Base-by-base conservation (phyloP, 1,139 yeast species). In the Pichia sp. region DNA sequence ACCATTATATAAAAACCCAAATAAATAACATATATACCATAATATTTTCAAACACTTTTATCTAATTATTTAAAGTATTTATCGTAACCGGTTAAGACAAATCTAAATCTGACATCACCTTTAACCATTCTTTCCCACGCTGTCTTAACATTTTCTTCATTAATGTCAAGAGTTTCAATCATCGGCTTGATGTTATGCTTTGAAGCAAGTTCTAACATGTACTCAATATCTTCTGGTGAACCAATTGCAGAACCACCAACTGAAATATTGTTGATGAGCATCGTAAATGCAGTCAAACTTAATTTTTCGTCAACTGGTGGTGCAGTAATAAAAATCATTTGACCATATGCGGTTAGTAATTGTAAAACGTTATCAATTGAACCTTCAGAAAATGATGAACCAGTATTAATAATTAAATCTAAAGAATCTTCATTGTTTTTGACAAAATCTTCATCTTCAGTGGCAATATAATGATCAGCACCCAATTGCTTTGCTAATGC, bases 51-150 rank as follows among this genome's bases (percentile, higher is more conserved):
- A n/a, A n/a, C n/a, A n/a, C n/a, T n/a, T 40, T 12, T 18, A 20
- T 29, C 36, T 9, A 37, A 32, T 30, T 45, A 42, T n/a, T 49
- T 50, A 37, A 59, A 59, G 30, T 43, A 57, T 38, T 56, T 54
- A 43, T 79, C 79, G 60, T 71, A 78, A 22, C 76, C 82, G 46
- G 78, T 76, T 57, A 82, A 68, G n/a, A 80, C 82, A 60, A 79
- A 75, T 69, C 89, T 76, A 64, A 79, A 82, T 56, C 75, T 74
- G 44, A 77, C 83, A 55, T 81, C 83, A 59, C 82, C 82, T 20
- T 66, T 56, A 43, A 70, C 70, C 58, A 74, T 67, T 63, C 77
- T 73, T 30, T 70, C 67, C 63, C 78, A 72, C 5, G 78, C 83
- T 53, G 69, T 68, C 29, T 68, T 65, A 39, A 76, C 76, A 53